Evolutionary conservation across 139 green algal genomes (phyloP).

Genomic region (Volvox reticuliferus): DNA sequence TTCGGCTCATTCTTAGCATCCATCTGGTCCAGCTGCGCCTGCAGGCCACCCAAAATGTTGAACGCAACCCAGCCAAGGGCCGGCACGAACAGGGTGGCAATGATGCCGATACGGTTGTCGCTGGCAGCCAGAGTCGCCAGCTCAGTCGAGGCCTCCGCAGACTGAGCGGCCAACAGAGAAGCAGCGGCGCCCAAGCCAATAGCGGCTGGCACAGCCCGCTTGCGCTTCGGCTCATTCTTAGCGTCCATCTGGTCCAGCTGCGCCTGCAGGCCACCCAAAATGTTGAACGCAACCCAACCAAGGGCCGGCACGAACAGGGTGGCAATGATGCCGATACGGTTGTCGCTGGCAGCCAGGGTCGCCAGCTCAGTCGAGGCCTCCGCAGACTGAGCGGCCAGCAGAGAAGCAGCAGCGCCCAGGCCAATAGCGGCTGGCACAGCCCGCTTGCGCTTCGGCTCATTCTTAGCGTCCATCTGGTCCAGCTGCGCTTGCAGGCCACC

Average conservation of each 20-base stretch:
- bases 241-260: slow-evolving; percentile 43
- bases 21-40: slow-evolving; percentile 80
- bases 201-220: slow-evolving; percentile 29
- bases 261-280: slow-evolving; percentile 58
- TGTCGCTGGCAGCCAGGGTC: slow-evolving; percentile 73
- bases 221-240: neutral
- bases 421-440: slow-evolving; percentile 44
- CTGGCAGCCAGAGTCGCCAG: slow-evolving; percentile 74
- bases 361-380: slow-evolving; percentile 69
- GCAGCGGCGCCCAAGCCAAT: slow-evolving; percentile 63
- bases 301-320: slow-evolving; percentile 67
- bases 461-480: slow-evolving; percentile 39
- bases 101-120: slow-evolving; percentile 65
- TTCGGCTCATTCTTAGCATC: neutral
- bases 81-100: slow-evolving; percentile 70
- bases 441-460: neutral
- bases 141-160: slow-evolving; percentile 64
- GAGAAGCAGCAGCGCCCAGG: slow-evolving; percentile 62
- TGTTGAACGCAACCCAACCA: slow-evolving; percentile 88
- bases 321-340: slow-evolving; percentile 64
- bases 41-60: slow-evolving; percentile 75
- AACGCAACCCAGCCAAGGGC: slow-evolving; percentile 82
- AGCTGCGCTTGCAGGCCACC: slow-evolving; percentile 52
- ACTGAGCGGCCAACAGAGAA: slow-evolving; percentile 63
- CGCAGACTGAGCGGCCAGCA: slow-evolving; percentile 64